These are phyloP conservation scores for Phylloporus arenicola DNA, from an alignment of 768 basidiomycete genomes.

Conservation along the genomic window DNA sequence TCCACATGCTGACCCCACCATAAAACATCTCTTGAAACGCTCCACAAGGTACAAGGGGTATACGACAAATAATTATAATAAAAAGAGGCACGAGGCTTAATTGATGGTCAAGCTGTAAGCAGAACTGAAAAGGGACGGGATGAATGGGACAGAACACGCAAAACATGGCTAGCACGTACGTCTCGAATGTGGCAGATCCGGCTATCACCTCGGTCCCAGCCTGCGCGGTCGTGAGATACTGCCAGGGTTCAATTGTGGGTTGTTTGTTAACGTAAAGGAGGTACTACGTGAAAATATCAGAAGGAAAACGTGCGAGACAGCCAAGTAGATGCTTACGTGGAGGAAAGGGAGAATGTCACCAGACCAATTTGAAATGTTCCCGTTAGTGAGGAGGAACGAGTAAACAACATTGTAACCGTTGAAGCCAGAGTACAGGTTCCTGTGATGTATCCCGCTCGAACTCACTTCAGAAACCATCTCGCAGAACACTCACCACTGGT, in stretches of 20 bases:
- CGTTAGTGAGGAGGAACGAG: slow-evolving; percentile 41
- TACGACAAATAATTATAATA: not conserved
- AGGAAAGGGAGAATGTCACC: slow-evolving; percentile 53
- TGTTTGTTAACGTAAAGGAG: too few relatives aligned
- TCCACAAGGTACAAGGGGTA: not conserved
- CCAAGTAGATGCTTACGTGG: slow-evolving; percentile 27
- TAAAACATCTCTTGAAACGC: not conserved
- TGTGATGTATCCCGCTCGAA: slow-evolving; percentile 14
- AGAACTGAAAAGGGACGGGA: slow-evolving; percentile 28
- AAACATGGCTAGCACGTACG: slow-evolving; percentile 35
- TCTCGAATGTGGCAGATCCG: slow-evolving; percentile 49
- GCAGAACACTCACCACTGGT: slow-evolving; percentile 39
- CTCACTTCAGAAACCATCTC: not conserved
- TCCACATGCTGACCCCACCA: not conserved
- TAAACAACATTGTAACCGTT: slow-evolving; percentile 52
- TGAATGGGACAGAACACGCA: not conserved
- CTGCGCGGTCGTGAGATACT: slow-evolving; percentile 56
- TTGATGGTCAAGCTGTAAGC: slow-evolving; percentile 44
- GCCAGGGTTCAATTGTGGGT: slow-evolving; percentile 45
- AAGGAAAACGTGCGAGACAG: not conserved
- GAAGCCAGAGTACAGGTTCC: slow-evolving; percentile 50
- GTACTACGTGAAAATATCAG: slow-evolving; percentile 37
- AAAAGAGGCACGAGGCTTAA: slow-evolving; percentile 18
- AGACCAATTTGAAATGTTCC: slow-evolving; percentile 38
- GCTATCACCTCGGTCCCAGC: slow-evolving; percentile 60